Base-by-base conservation (phyloP, 1,139 yeast species). In the Blastobotrys raffinosifermentans region DNA sequence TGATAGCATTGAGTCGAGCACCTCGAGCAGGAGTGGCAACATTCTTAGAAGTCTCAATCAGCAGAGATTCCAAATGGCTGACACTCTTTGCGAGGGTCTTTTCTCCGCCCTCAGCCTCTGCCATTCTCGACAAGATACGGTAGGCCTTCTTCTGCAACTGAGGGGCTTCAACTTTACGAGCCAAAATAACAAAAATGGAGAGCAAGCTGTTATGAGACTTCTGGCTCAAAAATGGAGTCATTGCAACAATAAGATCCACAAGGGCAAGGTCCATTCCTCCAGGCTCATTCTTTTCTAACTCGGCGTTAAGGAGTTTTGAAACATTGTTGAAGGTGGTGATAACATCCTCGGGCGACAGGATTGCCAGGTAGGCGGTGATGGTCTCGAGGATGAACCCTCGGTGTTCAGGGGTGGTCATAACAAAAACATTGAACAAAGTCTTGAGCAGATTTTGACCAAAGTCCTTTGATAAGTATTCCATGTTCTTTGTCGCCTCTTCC, bases 141-240 rank as follows among this genome's bases (percentile, higher is more conserved):
- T 87, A 91, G 1, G 95, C 77, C 65, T 96, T 77, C 64, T 89
- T 89, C 63, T 93, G 98, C 51, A 86, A 67, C 50, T 80, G 72
- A 19, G 86, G 76, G 29, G 53, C 60, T 45, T 83, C 78, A 33
- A 66, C 60, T 20, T 72, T 67, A 11, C 70, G 54, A 26, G 85
- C 78, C 2, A 94, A 79, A 25, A 76, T 67, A 34, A 80, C 75
- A 63, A 91, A 86, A 38, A 91, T 84, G 19, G 85, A 60, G 54
- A 89, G 76, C 36, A 91, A 69, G 0, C 94, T 84, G 54, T 74
- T 72, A 58, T 85, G 83, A 4, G 83, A 74, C 2, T 78, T 60
- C 32, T 62, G 62, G 4, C 95, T 94, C 32, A 91, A 77, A 54
- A 82, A 84, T 49, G 83, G 81, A 19, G 91, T 73, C 84, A 91